Percentiles rank a stretch among this genome's conserved stretches.
Conservation (phyloP, 345 rosid species). For the Syzygium aqueum region DNA sequence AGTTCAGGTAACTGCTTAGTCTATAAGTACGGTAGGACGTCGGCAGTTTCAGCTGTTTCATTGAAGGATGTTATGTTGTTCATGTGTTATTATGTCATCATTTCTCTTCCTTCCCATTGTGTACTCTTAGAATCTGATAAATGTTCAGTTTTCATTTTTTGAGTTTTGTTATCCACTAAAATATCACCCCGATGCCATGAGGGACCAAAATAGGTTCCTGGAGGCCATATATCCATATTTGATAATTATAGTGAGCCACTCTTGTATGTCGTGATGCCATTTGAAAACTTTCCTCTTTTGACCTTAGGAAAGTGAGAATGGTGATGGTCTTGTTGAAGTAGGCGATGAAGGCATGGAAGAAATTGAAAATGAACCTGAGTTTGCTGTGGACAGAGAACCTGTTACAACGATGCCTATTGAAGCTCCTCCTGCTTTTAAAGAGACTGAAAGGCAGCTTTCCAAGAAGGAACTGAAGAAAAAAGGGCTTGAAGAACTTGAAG, state of each 20-base stretch:
- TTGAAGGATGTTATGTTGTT: background rate
- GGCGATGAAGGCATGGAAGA: constrained; percentile 48
- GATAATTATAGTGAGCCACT: background rate
- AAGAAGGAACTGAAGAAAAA: constrained; percentile 57
- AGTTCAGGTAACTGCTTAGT: background rate
- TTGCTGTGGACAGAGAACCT: constrained; percentile 9
- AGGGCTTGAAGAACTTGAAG: constrained; percentile 57
- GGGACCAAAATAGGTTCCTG: background rate
- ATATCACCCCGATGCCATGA: background rate
- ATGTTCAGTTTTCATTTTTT: background rate
- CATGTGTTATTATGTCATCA: background rate
- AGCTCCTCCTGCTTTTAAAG: constrained; percentile 14
- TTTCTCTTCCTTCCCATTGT: background rate
- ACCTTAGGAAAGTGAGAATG: constrained; percentile 41
- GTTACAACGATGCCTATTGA: constrained; percentile 20
- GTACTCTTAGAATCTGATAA: background rate
- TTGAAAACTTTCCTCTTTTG: background rate
- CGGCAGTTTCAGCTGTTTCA: background rate
- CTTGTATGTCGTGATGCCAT: background rate
- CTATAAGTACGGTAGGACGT: background rate
- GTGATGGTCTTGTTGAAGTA: constrained; percentile 35
- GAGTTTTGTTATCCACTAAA: background rate
- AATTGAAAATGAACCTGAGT: constrained; percentile 29
- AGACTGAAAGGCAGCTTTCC: constrained; percentile 48
- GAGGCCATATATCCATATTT: background rate